phyloP scores from a whole-genome alignment of 371 early-diverging fungal species.

The Actinomucor elegans region DNA sequence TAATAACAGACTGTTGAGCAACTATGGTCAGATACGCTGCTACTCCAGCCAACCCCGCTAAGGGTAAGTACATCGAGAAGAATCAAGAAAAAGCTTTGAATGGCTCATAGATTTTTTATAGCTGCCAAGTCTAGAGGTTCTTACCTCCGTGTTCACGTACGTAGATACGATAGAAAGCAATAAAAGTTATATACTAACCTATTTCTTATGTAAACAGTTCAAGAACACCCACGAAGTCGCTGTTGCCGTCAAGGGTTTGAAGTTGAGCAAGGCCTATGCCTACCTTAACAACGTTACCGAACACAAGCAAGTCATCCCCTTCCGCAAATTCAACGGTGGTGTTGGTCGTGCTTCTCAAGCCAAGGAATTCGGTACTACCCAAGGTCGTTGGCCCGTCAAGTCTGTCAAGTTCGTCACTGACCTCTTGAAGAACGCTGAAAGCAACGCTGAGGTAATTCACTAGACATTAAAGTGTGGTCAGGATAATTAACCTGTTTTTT shows the following conservation, averaged over 20 bases:
- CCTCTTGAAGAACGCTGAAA: conserved; percentile 95
- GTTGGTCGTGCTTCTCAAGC: conserved; percentile 97
- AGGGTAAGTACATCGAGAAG: conserved; percentile 49
- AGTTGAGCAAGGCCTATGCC: conserved; percentile 90
- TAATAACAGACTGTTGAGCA: conserved; percentile 15
- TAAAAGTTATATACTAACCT: not conserved
- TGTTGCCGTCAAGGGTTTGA: conserved; percentile 92
- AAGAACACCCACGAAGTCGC: conserved; percentile 99
- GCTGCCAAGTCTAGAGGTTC: conserved; percentile 94
- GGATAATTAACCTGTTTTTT: not conserved
- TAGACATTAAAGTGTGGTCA: not conserved
- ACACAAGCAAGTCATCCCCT: conserved; percentile 97
- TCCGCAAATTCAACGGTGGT: conserved; percentile 96
- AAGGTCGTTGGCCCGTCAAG: conserved; percentile 99
- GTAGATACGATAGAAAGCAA: conserved; percentile 7
- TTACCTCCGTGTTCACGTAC: conserved; percentile 95
- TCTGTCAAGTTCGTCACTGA: conserved; percentile 87
- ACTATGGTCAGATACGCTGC: conserved; percentile 64
- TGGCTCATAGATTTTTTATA: conserved; percentile 19
- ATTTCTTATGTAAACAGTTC: conserved; percentile 48
- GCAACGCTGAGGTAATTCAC: conserved; percentile 84
- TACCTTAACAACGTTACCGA: conserved; percentile 95
- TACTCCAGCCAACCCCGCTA: conserved; percentile 54
- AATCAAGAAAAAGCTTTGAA: not conserved
- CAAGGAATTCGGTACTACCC: conserved; percentile 87